Conservation (phyloP, 108 stramenopile genomes). For the Mediolabrus comicus region DNA sequence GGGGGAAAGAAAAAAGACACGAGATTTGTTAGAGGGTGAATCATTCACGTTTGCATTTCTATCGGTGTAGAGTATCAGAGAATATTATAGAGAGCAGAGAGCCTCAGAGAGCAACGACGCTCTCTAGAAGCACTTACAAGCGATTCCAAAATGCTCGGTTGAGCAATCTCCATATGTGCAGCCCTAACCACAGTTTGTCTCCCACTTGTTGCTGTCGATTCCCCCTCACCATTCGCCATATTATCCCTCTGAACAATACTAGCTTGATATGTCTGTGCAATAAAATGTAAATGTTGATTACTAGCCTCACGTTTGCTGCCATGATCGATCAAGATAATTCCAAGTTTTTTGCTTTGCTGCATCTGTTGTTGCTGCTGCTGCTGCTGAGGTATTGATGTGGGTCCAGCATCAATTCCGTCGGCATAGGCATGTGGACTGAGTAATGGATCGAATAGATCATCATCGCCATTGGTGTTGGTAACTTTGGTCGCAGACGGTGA, state of each 20-base stretch:
- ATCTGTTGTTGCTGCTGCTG: neutral
- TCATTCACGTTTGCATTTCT: too few relatives aligned
- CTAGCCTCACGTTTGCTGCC: conserved; percentile 66
- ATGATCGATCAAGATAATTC: conserved; percentile 86
- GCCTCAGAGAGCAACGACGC: conserved; percentile 15
- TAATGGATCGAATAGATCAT: conserved; percentile 75
- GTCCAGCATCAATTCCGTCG: conserved; percentile 48
- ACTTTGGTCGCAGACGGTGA: neutral
- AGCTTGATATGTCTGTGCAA: conserved; percentile 69
- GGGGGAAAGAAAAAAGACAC: too few relatives aligned
- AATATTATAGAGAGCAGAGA: neutral
- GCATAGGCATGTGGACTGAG: conserved; percentile 80
- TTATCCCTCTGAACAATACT: conserved; percentile 15
- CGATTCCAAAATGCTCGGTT: conserved; percentile 76
- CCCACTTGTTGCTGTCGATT: neutral
- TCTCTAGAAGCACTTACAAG: conserved; percentile 51
- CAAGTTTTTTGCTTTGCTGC: conserved; percentile 25
- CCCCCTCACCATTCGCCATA: neutral
- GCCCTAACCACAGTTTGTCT: conserved; percentile 53
- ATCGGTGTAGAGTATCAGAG: too few relatives aligned
- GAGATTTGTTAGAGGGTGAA: too few relatives aligned
- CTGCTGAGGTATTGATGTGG: conserved; percentile 1
- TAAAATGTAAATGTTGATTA: conserved; percentile 63
- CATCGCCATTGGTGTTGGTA: neutral
- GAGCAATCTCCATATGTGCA: conserved; percentile 93